Evolutionary conservation across 345 rosid species (phyloP), one percentile per base, ranked within the genome.

Genomic region (Luvunga scandens): DNA sequence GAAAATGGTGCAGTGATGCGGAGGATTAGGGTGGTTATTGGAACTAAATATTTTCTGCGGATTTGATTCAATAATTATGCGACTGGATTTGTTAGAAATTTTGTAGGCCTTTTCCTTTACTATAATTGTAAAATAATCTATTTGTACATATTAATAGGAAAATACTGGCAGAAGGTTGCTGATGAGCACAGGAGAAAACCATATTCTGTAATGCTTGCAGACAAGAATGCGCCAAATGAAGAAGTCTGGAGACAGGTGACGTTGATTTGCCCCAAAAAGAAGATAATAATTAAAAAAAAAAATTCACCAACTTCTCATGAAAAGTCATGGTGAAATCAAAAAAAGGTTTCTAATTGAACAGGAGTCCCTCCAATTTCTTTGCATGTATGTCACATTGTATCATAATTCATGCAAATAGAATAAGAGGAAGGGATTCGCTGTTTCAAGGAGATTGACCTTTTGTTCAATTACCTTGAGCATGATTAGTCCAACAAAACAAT

Each of bases 211-310:
- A 85, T 90, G 88, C 91, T 96, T 79, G 99, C 98, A 30, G 99
- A 96, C 84, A 96, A 96, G 86, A 96, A 96, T 90, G 99, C 99
- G 63, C 99, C 99, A 72, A 94, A 96, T 82, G 99, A 94, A 85
- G 97, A 96, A 85, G 99, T 96, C 81, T 96, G 99, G 99, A 89
- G 88, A 82, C 98, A 90, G 97, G 99, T 93, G 85, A 81, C 7
- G 33, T 61, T 66, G 48, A 62, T 45, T 48, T 69, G 57, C 21
- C 57, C 72, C 9, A 61, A 61, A 0, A 30, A 48, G 24, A 28
- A 25, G 12, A 19, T 18, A 48, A 38, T 38, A 66, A 34, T 14
- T n/a, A n/a, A n/a, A 34, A 61, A 21, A 66, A 19, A 2, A 13
- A 73, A 24, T 59, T 13, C 56, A 24, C 18, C 36, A 36, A n/a